Conservation (phyloP, 495 filamentous ascomycete species). For the Aspergillus ostianus region DNA sequence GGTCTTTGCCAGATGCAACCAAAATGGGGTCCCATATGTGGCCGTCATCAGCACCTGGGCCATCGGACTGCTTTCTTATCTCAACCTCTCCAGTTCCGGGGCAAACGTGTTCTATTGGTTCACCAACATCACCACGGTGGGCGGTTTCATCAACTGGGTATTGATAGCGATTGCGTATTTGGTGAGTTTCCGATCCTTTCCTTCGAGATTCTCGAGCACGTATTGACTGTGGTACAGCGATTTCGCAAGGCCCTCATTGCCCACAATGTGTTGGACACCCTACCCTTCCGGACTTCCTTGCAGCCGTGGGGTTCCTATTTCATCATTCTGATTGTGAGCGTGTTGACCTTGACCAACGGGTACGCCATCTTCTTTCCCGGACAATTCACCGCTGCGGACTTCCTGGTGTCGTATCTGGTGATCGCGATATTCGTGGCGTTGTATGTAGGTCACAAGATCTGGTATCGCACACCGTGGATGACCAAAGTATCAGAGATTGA, state of each 20-base stretch:
- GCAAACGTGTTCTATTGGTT: constrained; percentile 56
- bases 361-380: constrained; percentile 62
- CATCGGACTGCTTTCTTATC: constrained; percentile 48
- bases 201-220: neutral
- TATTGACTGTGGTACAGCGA: constrained; percentile 21
- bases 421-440: constrained; percentile 73
- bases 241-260: constrained; percentile 45
- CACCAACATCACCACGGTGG: constrained; percentile 58
- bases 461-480: constrained; percentile 41
- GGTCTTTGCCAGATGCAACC: constrained; percentile 39
- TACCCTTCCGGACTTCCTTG: constrained; percentile 52
- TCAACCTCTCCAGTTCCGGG: constrained; percentile 43
- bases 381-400: constrained; percentile 39
- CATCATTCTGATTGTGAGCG: constrained; percentile 52
- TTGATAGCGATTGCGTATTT: constrained; percentile 31
- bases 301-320: constrained; percentile 56
- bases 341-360: constrained; percentile 63
- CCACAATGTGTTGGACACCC: constrained; percentile 42
- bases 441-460: constrained; percentile 40
- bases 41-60: constrained; percentile 49
- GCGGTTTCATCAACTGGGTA: constrained; percentile 61
- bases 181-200: constrained; percentile 16
- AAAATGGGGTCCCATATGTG: constrained; percentile 47
- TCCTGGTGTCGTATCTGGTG: constrained; percentile 48
- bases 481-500: constrained; percentile 47